Evolutionary conservation across 106 monocot genomes (phyloP), one percentile per base, ranked within the genome.

Genomic region (Dendrobium catenatum): DNA sequence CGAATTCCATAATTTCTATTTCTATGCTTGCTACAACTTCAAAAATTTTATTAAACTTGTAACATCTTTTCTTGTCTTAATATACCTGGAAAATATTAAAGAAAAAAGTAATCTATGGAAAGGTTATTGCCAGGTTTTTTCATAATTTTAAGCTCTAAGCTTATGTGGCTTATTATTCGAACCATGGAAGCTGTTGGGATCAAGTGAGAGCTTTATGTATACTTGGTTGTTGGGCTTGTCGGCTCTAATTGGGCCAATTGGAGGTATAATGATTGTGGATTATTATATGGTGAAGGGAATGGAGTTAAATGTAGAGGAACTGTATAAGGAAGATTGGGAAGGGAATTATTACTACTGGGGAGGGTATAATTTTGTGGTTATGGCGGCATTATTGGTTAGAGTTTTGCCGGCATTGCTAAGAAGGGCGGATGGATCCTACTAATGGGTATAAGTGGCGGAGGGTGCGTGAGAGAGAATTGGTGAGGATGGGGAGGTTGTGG

Each of bases 151-250:
- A 37, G 37, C 1, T 1, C 37, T 37, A 37, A 1, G 37, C 37
- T 37, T 1, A 37, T 1, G 37, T 37, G 37, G 3, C 37, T 37
- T 2, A 37, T 37, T 37, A 9, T 70, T 70, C 79, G 92, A 93
- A 83, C 97, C 94, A 0, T 98, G 94, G 94, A 80, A 87, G 83
- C 82, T 98, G 42, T 83, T 98, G 18, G 85, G 82, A 54, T 89
- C 87, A 72, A 98, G 97, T 78, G 92, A 98, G 85, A 93, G 90
- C 81, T 98, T 98, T 56, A 89, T 98, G 55, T 94, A 91, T 83
- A 94, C 92, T 4, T 98, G 94, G 97, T 76, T 98, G 56, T 82
- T 98, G 19, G 94, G 97, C 5, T 91, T 89, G 80, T 94, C 94
- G 0, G 94, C 94, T n/a, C 82, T 98, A 18, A 79, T 98, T 79